These are phyloP conservation scores for Meripilus lineatus DNA, from an alignment of 1,284 basidiomycete genomes.

Conservation along the genomic window DNA sequence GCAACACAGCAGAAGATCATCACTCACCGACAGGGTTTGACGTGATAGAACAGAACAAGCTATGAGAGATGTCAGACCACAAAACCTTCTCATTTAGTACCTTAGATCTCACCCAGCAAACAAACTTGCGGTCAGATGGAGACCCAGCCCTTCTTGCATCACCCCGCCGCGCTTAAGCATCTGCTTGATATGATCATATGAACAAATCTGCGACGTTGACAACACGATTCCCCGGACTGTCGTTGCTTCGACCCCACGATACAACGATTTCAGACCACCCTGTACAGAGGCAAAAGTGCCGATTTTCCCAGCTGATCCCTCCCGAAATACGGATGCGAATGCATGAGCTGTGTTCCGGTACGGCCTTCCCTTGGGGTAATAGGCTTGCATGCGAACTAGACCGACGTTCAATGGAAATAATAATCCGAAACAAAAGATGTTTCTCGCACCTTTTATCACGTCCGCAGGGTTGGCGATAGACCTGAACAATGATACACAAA, in stretches of 20 bases:
- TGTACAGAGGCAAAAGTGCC: constrained; percentile 8
- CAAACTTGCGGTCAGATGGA: constrained; percentile 33
- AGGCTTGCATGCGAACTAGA: constrained; percentile 35
- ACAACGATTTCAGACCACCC: constrained; percentile 30
- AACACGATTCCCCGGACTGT: constrained; percentile 33
- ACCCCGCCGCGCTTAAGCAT: constrained; percentile 26
- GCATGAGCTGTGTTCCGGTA: constrained; percentile 31
- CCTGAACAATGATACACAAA: constrained; percentile 11
- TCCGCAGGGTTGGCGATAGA: constrained; percentile 36
- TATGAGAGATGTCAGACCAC: neutral
- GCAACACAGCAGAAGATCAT: too few species aligned
- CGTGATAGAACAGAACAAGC: constrained; percentile 33
- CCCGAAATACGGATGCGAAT: constrained; percentile 28
- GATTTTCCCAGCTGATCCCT: too few species aligned
- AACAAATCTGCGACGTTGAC: constrained; percentile 33
- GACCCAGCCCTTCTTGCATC: constrained; percentile 30
- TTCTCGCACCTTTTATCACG: constrained; percentile 30
- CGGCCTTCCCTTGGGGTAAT: constrained; percentile 30
- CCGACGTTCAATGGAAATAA: neutral
- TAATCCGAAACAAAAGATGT: neutral
- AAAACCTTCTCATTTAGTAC: neutral
- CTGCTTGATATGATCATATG: constrained; percentile 38
- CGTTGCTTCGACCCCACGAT: constrained; percentile 33
- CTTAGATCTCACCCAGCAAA: constrained; percentile 30
- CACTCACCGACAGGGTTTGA: constrained; percentile 33